phyloP scores from a whole-genome alignment of 768 basidiomycete species.

The Boletus sensibilis region DNA sequence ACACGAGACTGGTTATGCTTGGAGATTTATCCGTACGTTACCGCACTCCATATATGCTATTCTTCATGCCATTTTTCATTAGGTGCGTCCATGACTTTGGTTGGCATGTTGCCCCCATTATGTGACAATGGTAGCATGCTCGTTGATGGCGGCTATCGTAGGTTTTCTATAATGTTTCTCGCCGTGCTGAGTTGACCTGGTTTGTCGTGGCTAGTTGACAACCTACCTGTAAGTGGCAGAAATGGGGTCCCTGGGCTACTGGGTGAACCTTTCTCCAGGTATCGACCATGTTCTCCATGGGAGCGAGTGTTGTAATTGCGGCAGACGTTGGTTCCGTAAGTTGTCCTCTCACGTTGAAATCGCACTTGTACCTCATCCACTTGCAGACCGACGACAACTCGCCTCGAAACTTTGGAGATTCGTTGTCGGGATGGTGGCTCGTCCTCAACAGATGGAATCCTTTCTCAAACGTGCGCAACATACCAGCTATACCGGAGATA shows the following conservation, averaged over 20 bases:
- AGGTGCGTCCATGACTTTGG: constrained; percentile 97
- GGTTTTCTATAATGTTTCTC: constrained; percentile 27
- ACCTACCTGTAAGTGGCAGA: constrained; percentile 65
- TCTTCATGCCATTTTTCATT: constrained; percentile 8
- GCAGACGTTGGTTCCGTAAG: constrained; percentile 88
- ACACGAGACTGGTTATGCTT: constrained; percentile 98
- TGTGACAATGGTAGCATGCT: constrained; percentile 93
- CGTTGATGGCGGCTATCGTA: constrained; percentile 88
- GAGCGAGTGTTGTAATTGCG: constrained; percentile 87
- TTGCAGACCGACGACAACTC: constrained; percentile 84
- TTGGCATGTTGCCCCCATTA: constrained; percentile 90
- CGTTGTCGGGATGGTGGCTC: constrained; percentile 95
- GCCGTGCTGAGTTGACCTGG: constrained; percentile 11
- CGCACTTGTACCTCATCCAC: neutral
- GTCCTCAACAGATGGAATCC: constrained; percentile 92
- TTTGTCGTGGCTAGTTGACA: constrained; percentile 60
- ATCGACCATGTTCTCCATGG: constrained; percentile 87
- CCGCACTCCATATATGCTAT: neutral
- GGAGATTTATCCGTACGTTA: constrained; percentile 81
- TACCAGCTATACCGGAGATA: constrained; percentile 91
- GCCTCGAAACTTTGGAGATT: constrained; percentile 91
- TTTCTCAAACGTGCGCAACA: constrained; percentile 69
- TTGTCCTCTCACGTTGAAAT: constrained; percentile 6
- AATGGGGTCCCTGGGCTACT: neutral
- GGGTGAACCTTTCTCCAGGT: constrained; percentile 51